Conservation (phyloP, 192 early-diverging fungal species). For the Gonapodya prolifera region DNA sequence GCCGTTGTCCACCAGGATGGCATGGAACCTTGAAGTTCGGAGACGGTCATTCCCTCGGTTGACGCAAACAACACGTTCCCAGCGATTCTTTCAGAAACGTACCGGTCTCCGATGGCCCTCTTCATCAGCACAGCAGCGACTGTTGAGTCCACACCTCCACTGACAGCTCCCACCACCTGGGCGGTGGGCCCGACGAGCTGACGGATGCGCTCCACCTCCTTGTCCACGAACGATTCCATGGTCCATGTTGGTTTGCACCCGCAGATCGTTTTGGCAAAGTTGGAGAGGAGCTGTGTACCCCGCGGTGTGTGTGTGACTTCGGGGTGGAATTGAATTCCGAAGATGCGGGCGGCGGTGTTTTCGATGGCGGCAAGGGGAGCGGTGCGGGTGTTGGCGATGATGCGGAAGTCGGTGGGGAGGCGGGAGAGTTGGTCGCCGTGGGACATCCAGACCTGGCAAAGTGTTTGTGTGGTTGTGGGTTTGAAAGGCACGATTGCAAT, state of each 20-base stretch:
- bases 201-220: conserved; percentile 90
- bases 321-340: conserved; percentile 98
- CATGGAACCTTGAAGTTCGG: conserved; percentile 55
- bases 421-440: conserved; percentile 90
- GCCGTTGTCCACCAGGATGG: conserved; percentile 94
- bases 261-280: conserved; percentile 92
- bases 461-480: neutral
- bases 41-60: neutral
- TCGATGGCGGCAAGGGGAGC: conserved; percentile 83
- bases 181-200: conserved; percentile 78
- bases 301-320: conserved; percentile 95
- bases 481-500: conserved; percentile 10
- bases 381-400: conserved; percentile 75
- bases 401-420: conserved; percentile 65
- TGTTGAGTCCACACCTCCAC: conserved; percentile 92
- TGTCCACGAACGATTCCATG: conserved; percentile 94
- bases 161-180: conserved; percentile 93
- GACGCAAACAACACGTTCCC: neutral
- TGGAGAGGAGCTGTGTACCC: conserved; percentile 69
- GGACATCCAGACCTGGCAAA: conserved; percentile 84
- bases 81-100: neutral
- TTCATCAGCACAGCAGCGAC: conserved; percentile 95
- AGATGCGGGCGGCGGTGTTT: conserved; percentile 66
- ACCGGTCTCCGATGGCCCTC: conserved; percentile 89
- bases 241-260: conserved; percentile 78